These are phyloP conservation scores for Colletotrichum theobromicola DNA, from an alignment of 2,329 filamentous ascomycete genomes.

Conservation along the genomic window DNA sequence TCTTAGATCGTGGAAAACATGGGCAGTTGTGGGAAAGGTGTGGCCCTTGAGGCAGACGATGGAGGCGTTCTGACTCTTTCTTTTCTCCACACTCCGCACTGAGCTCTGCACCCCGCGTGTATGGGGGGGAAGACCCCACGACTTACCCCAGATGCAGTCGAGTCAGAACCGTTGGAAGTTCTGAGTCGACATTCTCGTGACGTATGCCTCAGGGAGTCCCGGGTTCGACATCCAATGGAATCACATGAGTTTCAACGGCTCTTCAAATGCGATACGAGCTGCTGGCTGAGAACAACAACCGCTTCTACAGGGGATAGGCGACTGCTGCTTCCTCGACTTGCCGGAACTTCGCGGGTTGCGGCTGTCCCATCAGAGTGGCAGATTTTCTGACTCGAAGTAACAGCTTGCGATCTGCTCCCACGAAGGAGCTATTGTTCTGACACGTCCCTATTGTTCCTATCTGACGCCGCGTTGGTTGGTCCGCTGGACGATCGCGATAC, in stretches of 20 bases:
- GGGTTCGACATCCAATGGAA: not conserved
- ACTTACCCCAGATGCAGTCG: not conserved
- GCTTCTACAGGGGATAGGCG: not conserved
- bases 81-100: not conserved
- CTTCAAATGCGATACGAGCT: not conserved
- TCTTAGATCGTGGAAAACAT: not conserved
- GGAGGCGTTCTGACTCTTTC: not conserved
- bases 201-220: not conserved
- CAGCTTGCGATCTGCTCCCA: not conserved
- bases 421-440: not conserved
- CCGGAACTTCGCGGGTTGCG: not conserved
- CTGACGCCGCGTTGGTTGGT: not conserved
- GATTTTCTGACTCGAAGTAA: constrained; percentile 5
- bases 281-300: not conserved
- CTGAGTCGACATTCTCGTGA: not conserved
- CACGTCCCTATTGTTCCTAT: not conserved
- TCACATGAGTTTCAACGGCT: not conserved
- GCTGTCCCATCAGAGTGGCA: not conserved
- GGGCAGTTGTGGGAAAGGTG: not conserved
- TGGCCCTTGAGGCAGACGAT: not conserved
- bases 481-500: not conserved
- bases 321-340: not conserved
- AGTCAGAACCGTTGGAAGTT: not conserved
- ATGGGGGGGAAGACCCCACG: not conserved
- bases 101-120: not conserved